phyloP scores from a whole-genome alignment of 1,284 basidiomycete genomes.

The Wolfiporia cocos region DNA sequence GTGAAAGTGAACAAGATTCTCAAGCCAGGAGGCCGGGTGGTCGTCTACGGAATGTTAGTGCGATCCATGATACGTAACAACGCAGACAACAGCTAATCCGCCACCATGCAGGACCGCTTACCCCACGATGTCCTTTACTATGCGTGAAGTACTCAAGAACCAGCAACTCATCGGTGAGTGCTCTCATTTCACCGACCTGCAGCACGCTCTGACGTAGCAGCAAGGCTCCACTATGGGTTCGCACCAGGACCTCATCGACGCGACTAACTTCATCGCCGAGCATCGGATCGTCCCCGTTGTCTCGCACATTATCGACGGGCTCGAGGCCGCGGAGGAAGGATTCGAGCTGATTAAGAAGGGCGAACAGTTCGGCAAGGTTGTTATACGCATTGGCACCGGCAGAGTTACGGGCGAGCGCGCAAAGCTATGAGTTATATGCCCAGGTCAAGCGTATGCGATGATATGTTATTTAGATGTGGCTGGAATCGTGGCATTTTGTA shows the following conservation, averaged over 20 bases:
- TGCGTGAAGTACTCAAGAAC: slow-evolving; percentile 78
- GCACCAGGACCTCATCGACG: slow-evolving; percentile 65
- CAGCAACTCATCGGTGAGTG: slow-evolving; percentile 65
- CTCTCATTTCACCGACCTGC: no score
- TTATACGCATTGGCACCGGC: slow-evolving; percentile 34
- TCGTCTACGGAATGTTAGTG: slow-evolving; percentile 74
- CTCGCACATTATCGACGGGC: slow-evolving; percentile 56
- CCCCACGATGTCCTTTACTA: slow-evolving; percentile 62
- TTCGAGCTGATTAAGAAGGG: slow-evolving; percentile 62
- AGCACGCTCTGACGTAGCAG: no score
- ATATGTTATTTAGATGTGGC: no score
- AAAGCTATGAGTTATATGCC: neutral
- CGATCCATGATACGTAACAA: no score
- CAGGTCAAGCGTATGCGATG: no score
- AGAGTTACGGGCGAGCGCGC: neutral
- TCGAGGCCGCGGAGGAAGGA: slow-evolving; percentile 65
- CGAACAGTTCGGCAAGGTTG: slow-evolving; percentile 74
- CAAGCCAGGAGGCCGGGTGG: slow-evolving; percentile 68
- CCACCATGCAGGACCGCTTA: slow-evolving; percentile 53
- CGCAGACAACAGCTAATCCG: no score
- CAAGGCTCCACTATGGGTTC: slow-evolving; percentile 83
- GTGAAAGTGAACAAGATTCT: slow-evolving; percentile 51
- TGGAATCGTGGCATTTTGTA: no score
- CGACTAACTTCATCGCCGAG: slow-evolving; percentile 63
- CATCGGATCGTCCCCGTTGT: slow-evolving; percentile 72